Conservation (phyloP, 2,329 filamentous ascomycete species). For the Furcasterigmium sp. region DNA sequence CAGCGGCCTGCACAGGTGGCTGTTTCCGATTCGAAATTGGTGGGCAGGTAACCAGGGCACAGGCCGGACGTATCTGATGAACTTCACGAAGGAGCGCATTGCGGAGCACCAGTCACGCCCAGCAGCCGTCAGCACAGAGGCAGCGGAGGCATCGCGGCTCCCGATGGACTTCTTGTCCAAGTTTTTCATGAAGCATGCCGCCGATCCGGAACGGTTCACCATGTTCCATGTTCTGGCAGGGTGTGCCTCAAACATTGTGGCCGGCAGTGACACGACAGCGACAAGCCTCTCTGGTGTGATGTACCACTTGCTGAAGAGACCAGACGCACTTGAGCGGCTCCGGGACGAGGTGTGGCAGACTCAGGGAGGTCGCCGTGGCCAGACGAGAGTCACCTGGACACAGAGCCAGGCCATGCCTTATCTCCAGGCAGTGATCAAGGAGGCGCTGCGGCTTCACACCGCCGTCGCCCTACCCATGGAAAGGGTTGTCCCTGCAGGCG, state of each 20-base stretch:
- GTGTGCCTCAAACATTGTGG: constrained; percentile 16
- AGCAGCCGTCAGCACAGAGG: constrained; percentile 1
- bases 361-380: constrained; percentile 3
- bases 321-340: constrained; percentile 23
- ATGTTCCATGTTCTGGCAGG: constrained; percentile 16
- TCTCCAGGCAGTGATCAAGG: constrained; percentile 47
- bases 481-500: constrained; percentile 38
- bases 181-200: constrained; percentile 26
- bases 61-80: constrained; percentile 19
- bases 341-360: constrained; percentile 29
- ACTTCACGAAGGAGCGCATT: constrained; percentile 15
- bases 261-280: constrained; percentile 29
- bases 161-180: constrained; percentile 7
- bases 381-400: constrained; percentile 16
- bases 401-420: constrained; percentile 30
- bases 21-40: constrained; percentile 15
- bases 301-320: constrained; percentile 20
- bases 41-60: constrained; percentile 14
- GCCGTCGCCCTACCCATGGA: constrained; percentile 41
- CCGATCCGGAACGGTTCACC: constrained; percentile 32
- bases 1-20: constrained; percentile 8
- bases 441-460: constrained; percentile 44
- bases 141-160: constrained; percentile 7
- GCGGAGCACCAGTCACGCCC: constrained; percentile 6
- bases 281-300: constrained; percentile 23